Conservation (phyloP, 192 early-diverging fungal species). For the Backusella sp. region DNA sequence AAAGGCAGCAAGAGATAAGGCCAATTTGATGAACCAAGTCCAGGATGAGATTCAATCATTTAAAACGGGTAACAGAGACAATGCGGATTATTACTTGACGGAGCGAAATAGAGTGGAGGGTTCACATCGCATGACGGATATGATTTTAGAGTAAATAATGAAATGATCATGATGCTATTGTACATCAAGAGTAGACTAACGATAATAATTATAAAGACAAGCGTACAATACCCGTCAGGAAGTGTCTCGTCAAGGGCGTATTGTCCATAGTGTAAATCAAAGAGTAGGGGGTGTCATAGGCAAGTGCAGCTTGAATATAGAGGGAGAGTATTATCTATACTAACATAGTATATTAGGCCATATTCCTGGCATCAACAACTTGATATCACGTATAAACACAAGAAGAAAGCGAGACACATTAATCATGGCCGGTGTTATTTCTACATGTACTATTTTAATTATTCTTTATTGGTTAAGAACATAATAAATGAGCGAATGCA, state of each 20-base stretch:
- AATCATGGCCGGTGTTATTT: slow-evolving; percentile 70
- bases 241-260: slow-evolving; percentile 59
- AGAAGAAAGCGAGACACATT: slow-evolving; percentile 67
- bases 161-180: neutral
- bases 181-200: neutral
- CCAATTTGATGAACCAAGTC: slow-evolving; percentile 65
- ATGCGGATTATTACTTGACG: slow-evolving; percentile 64
- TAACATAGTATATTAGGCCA: slow-evolving; percentile 21
- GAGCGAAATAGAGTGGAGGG: slow-evolving; percentile 70
- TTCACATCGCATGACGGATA: slow-evolving; percentile 74
- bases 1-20: slow-evolving; percentile 61
- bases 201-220: slow-evolving; percentile 53
- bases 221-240: slow-evolving; percentile 69
- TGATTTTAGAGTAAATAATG: slow-evolving; percentile 67
- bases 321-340: neutral
- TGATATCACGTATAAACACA: slow-evolving; percentile 68
- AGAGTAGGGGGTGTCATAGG: slow-evolving; percentile 56
- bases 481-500: neutral
- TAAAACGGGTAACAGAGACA: slow-evolving; percentile 34
- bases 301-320: slow-evolving; percentile 23
- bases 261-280: slow-evolving; percentile 52
- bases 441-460: slow-evolving; percentile 50
- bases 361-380: slow-evolving; percentile 70
- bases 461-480: slow-evolving; percentile 36
- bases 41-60: slow-evolving; percentile 58